Percentiles rank a stretch among this genome's conserved stretches.
Conservation (phyloP, 345 rosid species). For the Dimocarpus longan region DNA sequence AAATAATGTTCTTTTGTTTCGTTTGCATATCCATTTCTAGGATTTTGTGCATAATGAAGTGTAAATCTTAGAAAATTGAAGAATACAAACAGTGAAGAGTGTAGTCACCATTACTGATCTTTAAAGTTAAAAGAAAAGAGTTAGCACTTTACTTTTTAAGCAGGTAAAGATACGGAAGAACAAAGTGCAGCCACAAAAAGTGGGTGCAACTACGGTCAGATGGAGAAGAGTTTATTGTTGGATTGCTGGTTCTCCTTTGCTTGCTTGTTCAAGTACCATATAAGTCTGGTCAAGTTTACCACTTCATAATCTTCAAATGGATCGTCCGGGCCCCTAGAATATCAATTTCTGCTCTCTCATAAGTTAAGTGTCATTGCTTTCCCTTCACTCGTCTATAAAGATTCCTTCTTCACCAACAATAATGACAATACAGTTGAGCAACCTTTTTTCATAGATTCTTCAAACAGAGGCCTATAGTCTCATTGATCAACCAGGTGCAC, state of each 20-base stretch:
- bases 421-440: too few relatives aligned
- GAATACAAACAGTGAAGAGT: slow-evolving; percentile 8
- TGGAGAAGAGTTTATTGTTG: neutral
- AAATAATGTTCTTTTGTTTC: neutral
- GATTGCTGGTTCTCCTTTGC: neutral
- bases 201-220: neutral
- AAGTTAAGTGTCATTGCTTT: slow-evolving; percentile 15
- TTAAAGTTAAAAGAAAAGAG: slow-evolving; percentile 20
- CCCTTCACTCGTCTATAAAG: slow-evolving; percentile 3
- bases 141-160: slow-evolving; percentile 27
- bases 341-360: slow-evolving; percentile 16
- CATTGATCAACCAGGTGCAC: too few relatives aligned
- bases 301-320: slow-evolving; percentile 1
- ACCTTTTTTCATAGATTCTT: too few relatives aligned
- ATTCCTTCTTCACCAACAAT: too few relatives aligned
- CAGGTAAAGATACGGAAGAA: slow-evolving; percentile 18
- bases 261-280: slow-evolving; percentile 13
- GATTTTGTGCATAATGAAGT: neutral
- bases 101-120: slow-evolving; percentile 2
- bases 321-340: slow-evolving; percentile 1
- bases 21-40: neutral
- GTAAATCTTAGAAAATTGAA: neutral
- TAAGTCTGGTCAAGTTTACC: neutral
- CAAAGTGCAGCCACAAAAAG: slow-evolving; percentile 23
- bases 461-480: too few relatives aligned